These are phyloP conservation scores for Prorocentrum cordatum DNA, from an alignment of 169 alveolate genomes.

Conservation along the genomic window DNA sequence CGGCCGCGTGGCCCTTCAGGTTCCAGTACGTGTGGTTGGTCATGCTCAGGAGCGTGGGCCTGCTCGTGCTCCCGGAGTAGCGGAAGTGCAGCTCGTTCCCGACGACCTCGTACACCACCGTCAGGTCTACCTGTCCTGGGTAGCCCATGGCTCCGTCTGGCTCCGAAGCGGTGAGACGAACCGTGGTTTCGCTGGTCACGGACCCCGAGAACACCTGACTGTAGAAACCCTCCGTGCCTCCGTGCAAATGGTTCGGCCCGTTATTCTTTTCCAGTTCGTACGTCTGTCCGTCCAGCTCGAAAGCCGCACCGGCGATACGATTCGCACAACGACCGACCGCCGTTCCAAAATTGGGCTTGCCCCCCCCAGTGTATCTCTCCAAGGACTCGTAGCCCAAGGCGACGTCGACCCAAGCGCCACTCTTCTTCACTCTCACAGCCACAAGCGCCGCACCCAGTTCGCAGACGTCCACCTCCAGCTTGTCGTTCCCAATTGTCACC, in stretches of 20 bases:
- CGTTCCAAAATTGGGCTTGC: slow-evolving; percentile 68
- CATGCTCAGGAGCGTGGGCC: slow-evolving; percentile 44
- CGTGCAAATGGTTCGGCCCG: slow-evolving; percentile 27
- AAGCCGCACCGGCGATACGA: slow-evolving; percentile 13
- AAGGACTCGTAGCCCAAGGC: slow-evolving; percentile 19
- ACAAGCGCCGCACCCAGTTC: slow-evolving; percentile 42
- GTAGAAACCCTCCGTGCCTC: slow-evolving; percentile 43
- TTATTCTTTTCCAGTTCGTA: slow-evolving; percentile 14
- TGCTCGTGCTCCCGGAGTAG: slow-evolving; percentile 1
- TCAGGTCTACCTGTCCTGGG: slow-evolving; percentile 44
- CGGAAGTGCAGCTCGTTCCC: slow-evolving; percentile 23
- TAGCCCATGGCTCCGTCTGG: slow-evolving; percentile 46
- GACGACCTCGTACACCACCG: slow-evolving; percentile 10
- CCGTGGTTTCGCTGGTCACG: not conserved
- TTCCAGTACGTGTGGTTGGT: slow-evolving; percentile 59
- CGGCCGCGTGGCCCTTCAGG: slow-evolving; percentile 57
- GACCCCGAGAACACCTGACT: slow-evolving; percentile 20
- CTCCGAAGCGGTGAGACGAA: not conserved
- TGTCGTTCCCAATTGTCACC: slow-evolving; percentile 22
- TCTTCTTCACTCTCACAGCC: slow-evolving; percentile 27
- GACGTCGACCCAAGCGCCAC: slow-evolving; percentile 20
- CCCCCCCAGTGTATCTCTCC: slow-evolving; percentile 45
- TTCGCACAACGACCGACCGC: slow-evolving; percentile 47
- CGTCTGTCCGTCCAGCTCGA: slow-evolving; percentile 32
- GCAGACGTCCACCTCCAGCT: slow-evolving; percentile 43